Evolutionary conservation across 305 asterid species (phyloP).

Genomic region (Galium porrigens): DNA sequence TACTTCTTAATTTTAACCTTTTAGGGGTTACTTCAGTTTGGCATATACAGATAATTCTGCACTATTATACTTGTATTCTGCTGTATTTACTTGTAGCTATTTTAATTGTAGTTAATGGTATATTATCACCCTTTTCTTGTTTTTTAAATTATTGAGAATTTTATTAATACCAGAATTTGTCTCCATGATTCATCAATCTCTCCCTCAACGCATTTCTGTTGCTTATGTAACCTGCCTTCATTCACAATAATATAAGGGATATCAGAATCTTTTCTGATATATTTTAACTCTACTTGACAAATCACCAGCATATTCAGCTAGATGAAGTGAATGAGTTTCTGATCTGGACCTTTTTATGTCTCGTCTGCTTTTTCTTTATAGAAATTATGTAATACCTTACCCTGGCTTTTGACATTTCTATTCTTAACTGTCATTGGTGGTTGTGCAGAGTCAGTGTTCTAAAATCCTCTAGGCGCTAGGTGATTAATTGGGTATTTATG

Average conservation of each 20-base stretch:
- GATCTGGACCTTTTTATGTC: background rate
- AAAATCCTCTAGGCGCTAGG: no score
- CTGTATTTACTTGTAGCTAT: background rate
- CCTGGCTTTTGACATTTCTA: background rate
- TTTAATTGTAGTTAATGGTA: background rate
- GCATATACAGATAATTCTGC: background rate
- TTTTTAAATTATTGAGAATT: background rate
- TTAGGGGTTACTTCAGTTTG: background rate
- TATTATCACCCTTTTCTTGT: background rate
- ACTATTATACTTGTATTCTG: background rate
- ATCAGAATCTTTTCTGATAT: background rate
- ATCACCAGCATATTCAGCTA: background rate
- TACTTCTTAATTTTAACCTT: conserved; percentile 22
- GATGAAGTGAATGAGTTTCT: no score
- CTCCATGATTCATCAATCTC: background rate
- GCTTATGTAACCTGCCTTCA: background rate
- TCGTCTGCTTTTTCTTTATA: background rate
- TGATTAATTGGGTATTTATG: no score
- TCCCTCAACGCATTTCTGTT: background rate
- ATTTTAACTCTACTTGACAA: background rate
- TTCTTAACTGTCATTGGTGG: background rate
- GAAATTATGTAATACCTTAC: background rate
- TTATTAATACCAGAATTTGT: background rate
- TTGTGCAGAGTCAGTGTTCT: no score
- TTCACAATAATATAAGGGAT: background rate